Evolutionary conservation across 2,329 filamentous ascomycete species (phyloP).

Genomic region (Cladosporium sp.): DNA sequence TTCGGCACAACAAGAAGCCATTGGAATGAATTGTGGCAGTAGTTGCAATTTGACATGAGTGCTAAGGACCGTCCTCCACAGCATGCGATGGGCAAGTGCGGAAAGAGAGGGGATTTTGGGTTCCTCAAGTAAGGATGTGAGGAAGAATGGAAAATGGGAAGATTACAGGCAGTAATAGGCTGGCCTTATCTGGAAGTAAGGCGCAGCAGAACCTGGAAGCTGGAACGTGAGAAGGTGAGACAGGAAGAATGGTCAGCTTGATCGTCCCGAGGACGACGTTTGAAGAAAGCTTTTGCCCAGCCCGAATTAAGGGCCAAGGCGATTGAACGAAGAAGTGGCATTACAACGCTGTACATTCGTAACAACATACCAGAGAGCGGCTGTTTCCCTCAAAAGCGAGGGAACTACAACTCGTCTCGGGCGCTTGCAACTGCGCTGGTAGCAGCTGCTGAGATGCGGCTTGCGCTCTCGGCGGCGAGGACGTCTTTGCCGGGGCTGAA

Average conservation of each 20-base stretch:
- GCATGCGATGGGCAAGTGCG: background rate
- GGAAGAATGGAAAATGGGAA: background rate
- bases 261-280: background rate
- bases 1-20: constrained; percentile 16
- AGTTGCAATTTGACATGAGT: constrained; percentile 16
- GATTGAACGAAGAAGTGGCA: background rate
- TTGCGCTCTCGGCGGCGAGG: background rate
- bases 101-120: background rate
- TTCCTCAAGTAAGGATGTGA: background rate
- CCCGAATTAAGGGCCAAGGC: background rate
- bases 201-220: background rate
- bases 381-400: background rate
- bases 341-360: constrained; percentile 12
- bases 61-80: background rate
- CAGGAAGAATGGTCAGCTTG: background rate
- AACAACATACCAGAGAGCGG: constrained; percentile 1
- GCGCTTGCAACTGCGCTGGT: constrained; percentile 1
- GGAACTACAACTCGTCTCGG: constrained; percentile 6
- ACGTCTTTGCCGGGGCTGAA: background rate
- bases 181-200: background rate
- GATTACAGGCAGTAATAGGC: background rate
- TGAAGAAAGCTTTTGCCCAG: background rate
- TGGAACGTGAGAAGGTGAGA: background rate
- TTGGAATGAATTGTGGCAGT: constrained; percentile 13
- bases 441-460: background rate